A percentile compares a stretch with the other conserved stretches of the same genome.
These are phyloP conservation scores for Populus hybrid DNA, from an alignment of 441 rosid species.

Conservation along the genomic window DNA sequence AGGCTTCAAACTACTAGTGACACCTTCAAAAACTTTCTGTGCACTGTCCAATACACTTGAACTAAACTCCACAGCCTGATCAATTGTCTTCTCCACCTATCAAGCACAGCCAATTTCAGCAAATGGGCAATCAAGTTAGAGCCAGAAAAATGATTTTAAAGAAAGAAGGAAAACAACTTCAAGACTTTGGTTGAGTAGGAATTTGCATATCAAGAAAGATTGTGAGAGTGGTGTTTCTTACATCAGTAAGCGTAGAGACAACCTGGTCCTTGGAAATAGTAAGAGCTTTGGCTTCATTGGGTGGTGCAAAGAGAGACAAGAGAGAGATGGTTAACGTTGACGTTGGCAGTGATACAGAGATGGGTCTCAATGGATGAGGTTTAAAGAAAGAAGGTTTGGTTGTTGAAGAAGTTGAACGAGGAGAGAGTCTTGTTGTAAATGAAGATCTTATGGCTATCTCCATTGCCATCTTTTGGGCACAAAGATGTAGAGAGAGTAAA, in stretches of 20 bases:
- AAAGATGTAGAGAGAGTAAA: slow-evolving; percentile 12
- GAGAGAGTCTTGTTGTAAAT: slow-evolving; percentile 39
- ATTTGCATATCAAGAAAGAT: not conserved
- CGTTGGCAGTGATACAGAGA: slow-evolving; percentile 55
- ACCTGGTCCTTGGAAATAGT: slow-evolving; percentile 75
- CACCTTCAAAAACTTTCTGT: slow-evolving; percentile 52
- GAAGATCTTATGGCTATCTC: slow-evolving; percentile 66
- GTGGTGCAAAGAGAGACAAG: slow-evolving; percentile 53
- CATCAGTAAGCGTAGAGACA: slow-evolving; percentile 76
- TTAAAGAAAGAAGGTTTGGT: slow-evolving; percentile 30
- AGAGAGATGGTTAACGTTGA: slow-evolving; percentile 51
- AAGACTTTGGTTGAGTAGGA: not conserved
- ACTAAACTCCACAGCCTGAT: slow-evolving; percentile 64
- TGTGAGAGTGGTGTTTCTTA: slow-evolving; percentile 17
- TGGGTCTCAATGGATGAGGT: slow-evolving; percentile 36
- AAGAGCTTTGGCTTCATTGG: slow-evolving; percentile 63
- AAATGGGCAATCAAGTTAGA: not conserved
- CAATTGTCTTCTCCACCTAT: slow-evolving; percentile 81
- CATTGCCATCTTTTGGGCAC: slow-evolving; percentile 33
- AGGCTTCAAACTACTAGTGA: slow-evolving; percentile 69
- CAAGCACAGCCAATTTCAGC: slow-evolving; percentile 8
- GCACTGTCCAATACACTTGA: slow-evolving; percentile 55
- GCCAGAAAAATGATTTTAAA: not conserved
- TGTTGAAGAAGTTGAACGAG: slow-evolving; percentile 29
- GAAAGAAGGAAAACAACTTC: not conserved